Percentiles rank a stretch among this genome's conserved stretches.
These are phyloP conservation scores for Picea glauca DNA, from an alignment of 75 land plant species.

Conservation along the genomic window DNA sequence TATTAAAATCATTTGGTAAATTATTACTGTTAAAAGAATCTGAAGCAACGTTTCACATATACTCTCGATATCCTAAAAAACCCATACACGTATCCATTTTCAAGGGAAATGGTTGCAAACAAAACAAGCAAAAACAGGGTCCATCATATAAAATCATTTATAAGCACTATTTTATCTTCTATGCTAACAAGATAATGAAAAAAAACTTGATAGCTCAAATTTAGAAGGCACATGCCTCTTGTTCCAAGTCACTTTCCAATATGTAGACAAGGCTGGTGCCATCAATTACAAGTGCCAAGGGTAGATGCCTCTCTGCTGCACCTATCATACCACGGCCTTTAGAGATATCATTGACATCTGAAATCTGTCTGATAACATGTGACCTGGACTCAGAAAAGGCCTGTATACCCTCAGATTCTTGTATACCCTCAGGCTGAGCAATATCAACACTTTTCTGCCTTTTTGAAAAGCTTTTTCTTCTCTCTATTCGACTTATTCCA, in stretches of 20 bases:
- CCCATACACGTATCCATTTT: not conserved
- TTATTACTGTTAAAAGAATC: not conserved
- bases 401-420: not conserved
- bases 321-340: not conserved
- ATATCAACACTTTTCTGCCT: constrained; percentile 17
- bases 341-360: not conserved
- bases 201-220: not conserved
- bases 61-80: not conserved
- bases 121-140: constrained; percentile 9
- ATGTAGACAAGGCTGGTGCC: constrained; percentile 91
- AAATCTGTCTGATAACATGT: not conserved
- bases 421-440: constrained; percentile 15
- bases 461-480: constrained; percentile 3
- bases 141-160: constrained; percentile 3
- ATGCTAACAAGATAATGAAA: not conserved
- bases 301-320: not conserved
- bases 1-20: not conserved
- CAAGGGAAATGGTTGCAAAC: not conserved
- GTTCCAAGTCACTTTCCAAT: constrained; percentile 71
- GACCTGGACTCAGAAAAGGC: not conserved
- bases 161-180: not conserved
- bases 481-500: constrained; percentile 29
- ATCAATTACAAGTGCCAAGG: constrained; percentile 86
- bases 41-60: not conserved
- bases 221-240: constrained; percentile 34